These are phyloP conservation scores for Coemansia sp. DNA, from an alignment of 192 early-diverging fungal species.

Conservation along the genomic window DNA sequence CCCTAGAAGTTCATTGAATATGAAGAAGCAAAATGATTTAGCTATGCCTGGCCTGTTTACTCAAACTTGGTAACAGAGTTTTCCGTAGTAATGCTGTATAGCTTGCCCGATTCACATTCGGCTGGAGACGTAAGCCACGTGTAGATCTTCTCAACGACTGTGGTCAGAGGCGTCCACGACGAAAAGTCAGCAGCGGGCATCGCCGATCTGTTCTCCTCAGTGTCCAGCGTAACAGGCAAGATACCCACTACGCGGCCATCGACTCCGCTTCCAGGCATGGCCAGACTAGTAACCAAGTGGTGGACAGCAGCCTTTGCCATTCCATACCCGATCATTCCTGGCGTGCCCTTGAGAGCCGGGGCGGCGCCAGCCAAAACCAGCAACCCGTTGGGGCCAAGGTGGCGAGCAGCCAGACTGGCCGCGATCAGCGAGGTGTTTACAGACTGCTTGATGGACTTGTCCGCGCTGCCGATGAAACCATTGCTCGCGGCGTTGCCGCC, in stretches of 20 bases:
- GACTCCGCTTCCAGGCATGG: slow-evolving; percentile 69
- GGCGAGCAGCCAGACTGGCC: slow-evolving; percentile 71
- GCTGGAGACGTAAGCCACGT: slow-evolving; percentile 27
- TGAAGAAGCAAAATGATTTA: too few relatives aligned
- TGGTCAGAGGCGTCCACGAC: slow-evolving; percentile 81
- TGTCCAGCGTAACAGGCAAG: slow-evolving; percentile 81
- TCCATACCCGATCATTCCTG: slow-evolving; percentile 87
- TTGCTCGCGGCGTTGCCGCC: slow-evolving; percentile 79
- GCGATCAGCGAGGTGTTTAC: slow-evolving; percentile 83
- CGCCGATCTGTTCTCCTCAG: slow-evolving; percentile 83
- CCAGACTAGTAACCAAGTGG: slow-evolving; percentile 79
- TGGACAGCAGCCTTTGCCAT: slow-evolving; percentile 93
- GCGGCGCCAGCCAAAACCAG: slow-evolving; percentile 79
- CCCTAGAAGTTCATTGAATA: not conserved
- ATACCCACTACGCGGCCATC: slow-evolving; percentile 74
- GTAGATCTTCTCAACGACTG: slow-evolving; percentile 59
- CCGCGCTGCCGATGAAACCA: slow-evolving; percentile 68
- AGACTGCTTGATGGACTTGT: slow-evolving; percentile 80
- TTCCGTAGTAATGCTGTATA: slow-evolving; percentile 41
- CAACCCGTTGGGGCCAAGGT: slow-evolving; percentile 70
- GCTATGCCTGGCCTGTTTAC: not conserved
- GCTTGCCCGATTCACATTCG: slow-evolving; percentile 30
- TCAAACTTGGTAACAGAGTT: slow-evolving; percentile 26
- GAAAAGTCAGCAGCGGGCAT: slow-evolving; percentile 84
- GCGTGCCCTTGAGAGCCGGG: slow-evolving; percentile 73